These are phyloP conservation scores for Phytophthora multivora DNA, from an alignment of 352 stramenopile species.

Conservation along the genomic window DNA sequence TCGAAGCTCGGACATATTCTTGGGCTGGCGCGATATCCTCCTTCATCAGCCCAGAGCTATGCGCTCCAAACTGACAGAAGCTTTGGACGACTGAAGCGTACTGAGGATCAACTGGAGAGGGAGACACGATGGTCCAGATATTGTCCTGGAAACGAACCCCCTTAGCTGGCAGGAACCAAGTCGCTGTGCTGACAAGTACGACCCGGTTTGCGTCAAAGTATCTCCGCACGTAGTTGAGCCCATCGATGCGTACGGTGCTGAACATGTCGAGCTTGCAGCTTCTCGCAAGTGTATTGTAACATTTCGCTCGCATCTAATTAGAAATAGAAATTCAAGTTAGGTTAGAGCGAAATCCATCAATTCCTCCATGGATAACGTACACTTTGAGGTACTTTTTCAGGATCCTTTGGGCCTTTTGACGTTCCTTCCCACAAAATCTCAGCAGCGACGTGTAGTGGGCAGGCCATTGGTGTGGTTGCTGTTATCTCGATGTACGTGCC, in stretches of 20 bases:
- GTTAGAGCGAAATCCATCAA: neutral
- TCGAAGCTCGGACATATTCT: constrained; percentile 6
- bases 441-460: constrained; percentile 15
- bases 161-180: constrained; percentile 19
- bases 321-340: neutral
- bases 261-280: constrained; percentile 25
- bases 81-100: constrained; percentile 21
- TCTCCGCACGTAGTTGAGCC: constrained; percentile 24
- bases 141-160: constrained; percentile 32
- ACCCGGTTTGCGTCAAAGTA: constrained; percentile 21
- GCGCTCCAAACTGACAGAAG: constrained; percentile 24
- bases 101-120: constrained; percentile 12
- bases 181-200: constrained; percentile 19
- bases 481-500: constrained; percentile 24
- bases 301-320: constrained; percentile 10
- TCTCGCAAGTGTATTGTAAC: constrained; percentile 18
- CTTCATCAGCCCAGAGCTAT: neutral
- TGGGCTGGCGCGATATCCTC: constrained; percentile 8
- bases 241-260: constrained; percentile 15
- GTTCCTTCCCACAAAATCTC: constrained; percentile 24
- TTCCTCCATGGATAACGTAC: constrained; percentile 4
- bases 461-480: constrained; percentile 21
- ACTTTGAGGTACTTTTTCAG: constrained; percentile 23
- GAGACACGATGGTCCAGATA: constrained; percentile 24
- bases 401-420: constrained; percentile 10